phyloP scores from a whole-genome alignment of 129 eudicot genomes.

The Apium graveolens region DNA sequence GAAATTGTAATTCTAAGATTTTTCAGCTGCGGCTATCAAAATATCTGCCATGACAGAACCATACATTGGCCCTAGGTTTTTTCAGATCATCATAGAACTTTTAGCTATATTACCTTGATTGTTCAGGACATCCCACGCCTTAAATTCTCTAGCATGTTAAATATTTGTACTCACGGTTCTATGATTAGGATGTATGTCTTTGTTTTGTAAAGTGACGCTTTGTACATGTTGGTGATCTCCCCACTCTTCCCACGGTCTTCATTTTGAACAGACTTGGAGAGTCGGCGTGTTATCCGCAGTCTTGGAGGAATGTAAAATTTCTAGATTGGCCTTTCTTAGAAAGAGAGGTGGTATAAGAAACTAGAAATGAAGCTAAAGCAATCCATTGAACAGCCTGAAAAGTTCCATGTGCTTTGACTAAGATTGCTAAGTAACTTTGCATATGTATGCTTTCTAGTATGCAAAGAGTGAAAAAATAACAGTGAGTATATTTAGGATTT shows the following conservation, averaged over 20 bases:
- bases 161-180: not conserved
- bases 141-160: not conserved
- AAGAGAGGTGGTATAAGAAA: not conserved
- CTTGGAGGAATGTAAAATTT: not conserved
- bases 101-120: not conserved
- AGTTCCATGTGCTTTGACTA: not conserved
- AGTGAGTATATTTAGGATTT: not conserved
- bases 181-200: not conserved
- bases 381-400: not conserved
- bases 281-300: not conserved
- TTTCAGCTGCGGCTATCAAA: not conserved
- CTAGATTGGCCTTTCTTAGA: not conserved
- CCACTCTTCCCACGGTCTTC: not conserved
- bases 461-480: not conserved
- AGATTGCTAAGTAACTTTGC: not conserved
- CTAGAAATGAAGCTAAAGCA: not conserved
- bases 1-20: not conserved
- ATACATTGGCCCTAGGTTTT: not conserved
- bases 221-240: not conserved
- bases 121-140: not conserved
- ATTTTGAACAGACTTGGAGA: not conserved
- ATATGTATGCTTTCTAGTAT: not conserved
- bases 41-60: not conserved
- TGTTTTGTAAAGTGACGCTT: not conserved
- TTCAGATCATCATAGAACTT: not conserved